phyloP scores from a whole-genome alignment of 768 basidiomycete genomes.

The Lentinula detonsa region DNA sequence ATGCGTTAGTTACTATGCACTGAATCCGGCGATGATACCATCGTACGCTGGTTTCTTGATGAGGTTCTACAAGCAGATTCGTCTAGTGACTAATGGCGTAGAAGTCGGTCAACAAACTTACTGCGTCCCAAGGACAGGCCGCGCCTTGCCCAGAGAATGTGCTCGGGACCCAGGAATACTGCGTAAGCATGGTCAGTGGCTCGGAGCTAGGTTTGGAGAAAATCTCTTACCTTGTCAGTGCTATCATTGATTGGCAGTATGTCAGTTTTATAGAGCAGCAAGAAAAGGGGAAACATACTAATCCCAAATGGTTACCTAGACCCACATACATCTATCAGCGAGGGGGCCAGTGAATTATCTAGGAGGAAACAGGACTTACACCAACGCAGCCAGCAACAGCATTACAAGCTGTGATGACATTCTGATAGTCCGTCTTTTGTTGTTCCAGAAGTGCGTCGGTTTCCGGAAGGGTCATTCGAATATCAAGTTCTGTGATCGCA shows the following conservation, averaged over 20 bases:
- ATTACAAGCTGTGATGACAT: conserved; percentile 50
- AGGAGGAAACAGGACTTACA: conserved; percentile 1
- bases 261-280: background rate
- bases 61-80: conserved; percentile 25
- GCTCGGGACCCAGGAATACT: conserved; percentile 36
- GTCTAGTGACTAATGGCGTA: conserved; percentile 20
- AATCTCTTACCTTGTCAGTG: conserved; percentile 29
- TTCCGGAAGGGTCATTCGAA: conserved; percentile 50
- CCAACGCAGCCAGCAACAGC: conserved; percentile 35
- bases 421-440: conserved; percentile 53
- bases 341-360: background rate
- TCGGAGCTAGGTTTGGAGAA: too few species aligned
- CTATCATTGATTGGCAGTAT: background rate
- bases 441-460: conserved; percentile 43
- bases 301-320: conserved; percentile 35
- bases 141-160: conserved; percentile 31
- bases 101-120: conserved; percentile 16
- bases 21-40: conserved; percentile 25
- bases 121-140: conserved; percentile 31
- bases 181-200: background rate
- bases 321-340: background rate
- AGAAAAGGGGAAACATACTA: background rate
- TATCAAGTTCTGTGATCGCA: conserved; percentile 65
- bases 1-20: background rate
- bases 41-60: conserved; percentile 32